These are phyloP conservation scores for Rhizopogon rudus DNA, from an alignment of 768 basidiomycete species.

Conservation along the genomic window DNA sequence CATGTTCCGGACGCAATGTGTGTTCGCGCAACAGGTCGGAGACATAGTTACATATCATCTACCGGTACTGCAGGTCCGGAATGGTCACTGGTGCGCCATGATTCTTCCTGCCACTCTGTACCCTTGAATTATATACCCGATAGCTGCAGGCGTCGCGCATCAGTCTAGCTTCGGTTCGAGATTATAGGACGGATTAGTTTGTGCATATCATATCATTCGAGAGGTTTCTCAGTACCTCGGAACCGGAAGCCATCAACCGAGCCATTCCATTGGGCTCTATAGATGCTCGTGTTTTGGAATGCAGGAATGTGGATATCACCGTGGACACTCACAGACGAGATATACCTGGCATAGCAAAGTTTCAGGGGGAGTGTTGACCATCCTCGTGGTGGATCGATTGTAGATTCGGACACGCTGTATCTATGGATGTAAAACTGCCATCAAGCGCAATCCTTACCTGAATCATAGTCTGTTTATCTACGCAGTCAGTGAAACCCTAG, in stretches of 20 bases:
- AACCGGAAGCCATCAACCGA: neutral
- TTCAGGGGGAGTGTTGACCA: neutral
- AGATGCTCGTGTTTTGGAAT: neutral
- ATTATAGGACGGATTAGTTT: neutral
- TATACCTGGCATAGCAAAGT: neutral
- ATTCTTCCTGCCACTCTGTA: neutral
- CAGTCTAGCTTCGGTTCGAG: neutral
- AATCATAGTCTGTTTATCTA: neutral
- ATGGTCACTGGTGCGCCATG: neutral
- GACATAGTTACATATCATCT: no score
- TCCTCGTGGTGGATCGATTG: neutral
- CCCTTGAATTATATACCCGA: no score
- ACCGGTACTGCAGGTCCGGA: neutral
- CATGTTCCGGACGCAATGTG: neutral
- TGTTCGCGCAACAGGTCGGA: neutral
- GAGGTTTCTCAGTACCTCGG: neutral
- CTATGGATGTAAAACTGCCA: neutral
- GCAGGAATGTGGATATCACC: neutral
- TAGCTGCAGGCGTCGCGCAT: neutral
- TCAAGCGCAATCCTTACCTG: neutral
- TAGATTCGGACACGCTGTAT: neutral
- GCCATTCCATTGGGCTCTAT: neutral
- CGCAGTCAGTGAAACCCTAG: neutral
- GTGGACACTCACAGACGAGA: neutral
- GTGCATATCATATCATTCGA: neutral